phyloP scores from a whole-genome alignment of 345 rosid species.

The Abelmoschus esculentus region DNA sequence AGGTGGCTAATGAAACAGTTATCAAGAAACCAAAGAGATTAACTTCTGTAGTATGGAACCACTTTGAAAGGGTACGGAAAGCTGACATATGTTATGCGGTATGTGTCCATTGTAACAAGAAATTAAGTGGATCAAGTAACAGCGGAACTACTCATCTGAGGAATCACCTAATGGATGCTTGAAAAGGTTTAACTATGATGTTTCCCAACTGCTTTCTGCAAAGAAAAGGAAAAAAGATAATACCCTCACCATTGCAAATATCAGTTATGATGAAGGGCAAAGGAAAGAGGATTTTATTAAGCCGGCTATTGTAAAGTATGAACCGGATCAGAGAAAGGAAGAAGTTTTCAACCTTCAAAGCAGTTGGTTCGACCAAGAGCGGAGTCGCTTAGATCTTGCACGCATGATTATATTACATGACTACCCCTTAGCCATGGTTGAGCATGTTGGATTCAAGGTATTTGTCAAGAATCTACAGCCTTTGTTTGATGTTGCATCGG shows the following conservation, averaged over 20 bases:
- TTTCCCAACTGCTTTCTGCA: background rate
- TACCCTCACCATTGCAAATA: background rate
- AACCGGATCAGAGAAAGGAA: slow-evolving; percentile 1
- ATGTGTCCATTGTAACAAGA: slow-evolving; percentile 1
- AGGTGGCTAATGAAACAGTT: background rate
- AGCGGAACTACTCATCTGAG: slow-evolving; percentile 5
- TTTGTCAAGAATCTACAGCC: slow-evolving; percentile 8
- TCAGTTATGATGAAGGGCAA: slow-evolving; percentile 55
- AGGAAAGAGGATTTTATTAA: slow-evolving; percentile 62
- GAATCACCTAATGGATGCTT: slow-evolving; percentile 4
- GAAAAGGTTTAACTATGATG: background rate
- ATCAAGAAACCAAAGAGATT: slow-evolving; percentile 40
- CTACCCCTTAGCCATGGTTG: slow-evolving; percentile 6
- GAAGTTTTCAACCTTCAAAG: background rate
- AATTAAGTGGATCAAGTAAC: slow-evolving; percentile 2
- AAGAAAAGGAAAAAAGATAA: background rate
- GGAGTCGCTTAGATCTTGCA: background rate
- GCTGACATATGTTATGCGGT: background rate
- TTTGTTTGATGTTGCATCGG: background rate
- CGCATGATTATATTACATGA: background rate
- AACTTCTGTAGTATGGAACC: slow-evolving; percentile 92
- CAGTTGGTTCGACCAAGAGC: background rate
- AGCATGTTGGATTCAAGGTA: slow-evolving; percentile 6
- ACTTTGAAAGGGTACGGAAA: slow-evolving; percentile 27
- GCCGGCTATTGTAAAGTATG: slow-evolving; percentile 19